Evolutionary conservation across 805 yeast genomes (phyloP), one percentile per base, ranked within the genome.

Genomic region (Starmera dryadoides): DNA sequence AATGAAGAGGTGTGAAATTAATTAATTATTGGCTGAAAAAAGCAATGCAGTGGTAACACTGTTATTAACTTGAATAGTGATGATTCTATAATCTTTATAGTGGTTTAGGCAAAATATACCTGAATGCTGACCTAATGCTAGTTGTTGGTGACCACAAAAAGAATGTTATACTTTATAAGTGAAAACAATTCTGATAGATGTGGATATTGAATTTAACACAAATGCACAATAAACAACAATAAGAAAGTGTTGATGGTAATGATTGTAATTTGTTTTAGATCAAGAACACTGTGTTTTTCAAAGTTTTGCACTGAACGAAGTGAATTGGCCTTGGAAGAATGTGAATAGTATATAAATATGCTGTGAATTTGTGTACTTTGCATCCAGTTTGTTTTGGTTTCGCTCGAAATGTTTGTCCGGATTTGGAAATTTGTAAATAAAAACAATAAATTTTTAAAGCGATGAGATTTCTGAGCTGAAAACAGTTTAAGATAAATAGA

Each of bases 401-500:
- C 28, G 12, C 28, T 25, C 28, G 28, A 25, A 25, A 25, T 25
- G 28, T 25, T n/a, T 25, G 28, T 25, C 28, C 28, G 28, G 28
- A 50, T 40, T 15, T 18, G 53, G 58, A 29, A 53, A 50, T 39
- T 36, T 34, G 58, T 55, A 47, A 53, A 55, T 45, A 53, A 42
- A 32, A 44, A 44, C 43, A 40, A 45, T 37, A 48, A 18, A 20
- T 19, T 18, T 17, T 11, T 11, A 23, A 15, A 36, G 18, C 31
- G 20, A 28, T 29, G 32, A 17, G 17, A 5, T 17, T 15, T 18
- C 12, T 7, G 23, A 22, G 22, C 30, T 23, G 20, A 26, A 30
- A 30, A 23, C 21, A 34, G 35, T 14, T 33, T 32, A 33, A 34
- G 26, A 12, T 34, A 37, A 37, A 34, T 28, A 37, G 37, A 10